Conservation (phyloP, 768 basidiomycete species). For the Gymnopilus junonius region DNA sequence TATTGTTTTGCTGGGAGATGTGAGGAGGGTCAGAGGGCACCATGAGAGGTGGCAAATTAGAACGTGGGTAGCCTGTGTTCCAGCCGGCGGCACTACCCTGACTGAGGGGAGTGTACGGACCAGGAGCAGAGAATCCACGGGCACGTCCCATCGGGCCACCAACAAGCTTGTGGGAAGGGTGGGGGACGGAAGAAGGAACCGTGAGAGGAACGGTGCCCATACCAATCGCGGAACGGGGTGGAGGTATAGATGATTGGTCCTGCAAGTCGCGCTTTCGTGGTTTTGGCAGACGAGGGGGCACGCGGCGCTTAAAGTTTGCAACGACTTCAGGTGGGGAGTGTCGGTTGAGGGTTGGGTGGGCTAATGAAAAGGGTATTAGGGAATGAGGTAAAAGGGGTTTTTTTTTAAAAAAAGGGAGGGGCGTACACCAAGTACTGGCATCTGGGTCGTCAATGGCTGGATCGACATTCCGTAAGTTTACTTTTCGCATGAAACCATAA, state of each 20-base stretch:
- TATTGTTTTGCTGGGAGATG: conserved; percentile 52
- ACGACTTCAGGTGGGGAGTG: conserved; percentile 90
- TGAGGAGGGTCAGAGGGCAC: conserved; percentile 78
- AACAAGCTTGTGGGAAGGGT: conserved; percentile 42
- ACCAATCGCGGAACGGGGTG: conserved; percentile 76
- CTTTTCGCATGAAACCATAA: conserved; percentile 98
- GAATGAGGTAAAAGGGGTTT: conserved; percentile 18
- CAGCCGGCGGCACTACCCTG: conserved; percentile 62
- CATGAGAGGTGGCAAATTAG: conserved; percentile 78
- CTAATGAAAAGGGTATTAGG: conserved; percentile 32
- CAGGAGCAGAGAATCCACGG: conserved; percentile 84
- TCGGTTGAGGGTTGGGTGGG: conserved; percentile 90
- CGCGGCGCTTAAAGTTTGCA: conserved; percentile 93
- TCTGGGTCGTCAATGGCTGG: conserved; percentile 95
- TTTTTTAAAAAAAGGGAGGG: conserved; percentile 12
- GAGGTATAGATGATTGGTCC: conserved; percentile 71
- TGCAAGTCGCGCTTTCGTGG: conserved; percentile 80
- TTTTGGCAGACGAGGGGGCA: conserved; percentile 90
- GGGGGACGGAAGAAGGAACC: conserved; percentile 53
- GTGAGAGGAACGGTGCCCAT: conserved; percentile 72
- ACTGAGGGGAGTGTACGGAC: conserved; percentile 74
- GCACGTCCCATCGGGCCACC: conserved; percentile 53
- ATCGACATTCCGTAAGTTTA: conserved; percentile 94
- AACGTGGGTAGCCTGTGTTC: conserved; percentile 62
- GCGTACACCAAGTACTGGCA: conserved; percentile 96